Evolutionary conservation across 306 rosid species (phyloP).

Genomic region (Ceratonia siliqua): DNA sequence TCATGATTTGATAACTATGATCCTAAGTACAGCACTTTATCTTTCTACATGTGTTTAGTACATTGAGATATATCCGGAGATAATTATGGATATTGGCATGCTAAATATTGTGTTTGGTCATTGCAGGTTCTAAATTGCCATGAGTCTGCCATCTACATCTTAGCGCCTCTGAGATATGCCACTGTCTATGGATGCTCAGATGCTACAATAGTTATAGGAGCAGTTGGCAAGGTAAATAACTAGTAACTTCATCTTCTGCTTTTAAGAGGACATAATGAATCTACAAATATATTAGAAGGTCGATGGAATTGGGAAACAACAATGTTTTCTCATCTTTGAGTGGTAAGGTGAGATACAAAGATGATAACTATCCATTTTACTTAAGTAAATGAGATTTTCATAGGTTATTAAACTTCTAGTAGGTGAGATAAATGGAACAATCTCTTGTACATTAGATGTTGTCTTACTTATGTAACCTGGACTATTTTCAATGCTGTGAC

Average conservation of each 20-base stretch:
- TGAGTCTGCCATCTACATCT: slow-evolving; percentile 63
- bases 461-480: background rate
- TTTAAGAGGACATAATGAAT: slow-evolving; percentile 12
- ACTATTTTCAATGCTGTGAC: background rate
- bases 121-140: slow-evolving; percentile 93
- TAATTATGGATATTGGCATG: slow-evolving; percentile 16
- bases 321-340: slow-evolving; percentile 15
- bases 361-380: slow-evolving; percentile 9
- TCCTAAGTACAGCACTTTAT: background rate
- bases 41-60: slow-evolving; percentile 4
- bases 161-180: slow-evolving; percentile 94
- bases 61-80: slow-evolving; percentile 2
- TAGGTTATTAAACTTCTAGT: background rate
- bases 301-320: slow-evolving; percentile 20
- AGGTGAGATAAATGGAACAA: background rate
- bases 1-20: background rate
- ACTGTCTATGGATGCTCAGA: slow-evolving; percentile 97
- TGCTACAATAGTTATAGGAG: slow-evolving; percentile 91
- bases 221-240: slow-evolving; percentile 95
- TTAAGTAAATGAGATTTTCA: slow-evolving; percentile 14
- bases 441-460: background rate
- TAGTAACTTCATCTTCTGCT: slow-evolving; percentile 22
- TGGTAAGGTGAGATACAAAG: slow-evolving; percentile 10
- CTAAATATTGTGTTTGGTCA: slow-evolving; percentile 29
- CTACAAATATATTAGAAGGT: background rate